Percentiles rank a stretch among this genome's conserved stretches.
Conservation (phyloP, 805 yeast genomes). For the Naumovozyma baii region DNA sequence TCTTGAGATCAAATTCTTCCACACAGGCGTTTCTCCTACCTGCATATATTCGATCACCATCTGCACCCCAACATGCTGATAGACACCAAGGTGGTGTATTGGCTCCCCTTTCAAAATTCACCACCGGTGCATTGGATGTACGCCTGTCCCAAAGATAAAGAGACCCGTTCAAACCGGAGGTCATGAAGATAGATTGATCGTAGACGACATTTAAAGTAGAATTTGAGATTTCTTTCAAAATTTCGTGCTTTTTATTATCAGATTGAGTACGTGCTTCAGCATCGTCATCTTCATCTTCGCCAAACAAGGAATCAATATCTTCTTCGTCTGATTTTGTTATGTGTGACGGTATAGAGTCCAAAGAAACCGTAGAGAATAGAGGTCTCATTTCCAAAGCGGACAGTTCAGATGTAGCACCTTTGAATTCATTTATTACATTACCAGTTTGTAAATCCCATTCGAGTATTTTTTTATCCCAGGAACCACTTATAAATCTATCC, state of each 20-base stretch:
- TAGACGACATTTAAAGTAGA: conserved; percentile 19
- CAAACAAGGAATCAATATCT: no score
- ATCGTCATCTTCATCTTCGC: conserved; percentile 32
- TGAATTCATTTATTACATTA: conserved; percentile 35
- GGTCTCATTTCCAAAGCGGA: conserved; percentile 70
- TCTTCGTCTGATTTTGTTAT: neutral
- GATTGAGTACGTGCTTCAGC: conserved; percentile 53
- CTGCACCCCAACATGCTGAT: conserved; percentile 77
- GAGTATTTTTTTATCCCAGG: conserved; percentile 77
- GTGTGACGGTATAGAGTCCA: conserved; percentile 16
- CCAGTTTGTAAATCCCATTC: conserved; percentile 88
- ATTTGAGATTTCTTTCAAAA: conserved; percentile 18
- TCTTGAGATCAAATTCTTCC: conserved; percentile 60
- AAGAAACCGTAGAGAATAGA: conserved; percentile 36
- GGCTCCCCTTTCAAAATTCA: conserved; percentile 45
- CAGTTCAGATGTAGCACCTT: conserved; percentile 65
- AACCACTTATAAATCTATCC: conserved; percentile 61
- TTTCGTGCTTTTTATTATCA: conserved; percentile 34
- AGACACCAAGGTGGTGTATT: conserved; percentile 91
- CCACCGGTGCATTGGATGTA: conserved; percentile 31
- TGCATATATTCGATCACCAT: conserved; percentile 68
- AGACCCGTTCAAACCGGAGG: conserved; percentile 78
- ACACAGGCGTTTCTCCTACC: conserved; percentile 87
- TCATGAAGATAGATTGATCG: conserved; percentile 51
- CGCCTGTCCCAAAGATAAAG: conserved; percentile 78